phyloP scores from a whole-genome alignment of 2,329 filamentous ascomycete species.

The Xylaria polymorpha region DNA sequence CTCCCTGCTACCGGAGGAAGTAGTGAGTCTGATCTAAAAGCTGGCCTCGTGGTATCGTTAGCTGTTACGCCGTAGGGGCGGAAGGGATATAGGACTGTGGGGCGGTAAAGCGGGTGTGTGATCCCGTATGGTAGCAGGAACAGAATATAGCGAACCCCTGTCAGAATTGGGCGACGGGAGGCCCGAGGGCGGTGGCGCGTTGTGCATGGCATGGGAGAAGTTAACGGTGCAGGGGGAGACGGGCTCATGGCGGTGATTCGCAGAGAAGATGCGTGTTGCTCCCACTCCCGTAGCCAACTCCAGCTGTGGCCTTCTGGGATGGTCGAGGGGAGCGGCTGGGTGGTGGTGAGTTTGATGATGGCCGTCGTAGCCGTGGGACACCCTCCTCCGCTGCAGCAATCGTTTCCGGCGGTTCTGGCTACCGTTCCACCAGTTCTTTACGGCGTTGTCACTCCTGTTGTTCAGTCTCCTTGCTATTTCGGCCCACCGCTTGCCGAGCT shows the following conservation, averaged over 20 bases:
- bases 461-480: slow-evolving; percentile 86
- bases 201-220: slow-evolving; percentile 36
- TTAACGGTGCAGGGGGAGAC: slow-evolving; percentile 30
- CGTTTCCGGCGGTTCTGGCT: slow-evolving; percentile 83
- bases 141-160: slow-evolving; percentile 70
- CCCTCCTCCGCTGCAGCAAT: slow-evolving; percentile 54
- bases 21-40: slow-evolving; percentile 25
- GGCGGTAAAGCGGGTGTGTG: slow-evolving; percentile 57
- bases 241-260: slow-evolving; percentile 32
- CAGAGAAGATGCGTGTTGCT: slow-evolving; percentile 23
- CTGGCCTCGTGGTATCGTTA: slow-evolving; percentile 30
- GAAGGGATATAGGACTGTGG: slow-evolving; percentile 57
- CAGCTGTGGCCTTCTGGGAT: slow-evolving; percentile 30
- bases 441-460: slow-evolving; percentile 91
- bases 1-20: slow-evolving; percentile 23
- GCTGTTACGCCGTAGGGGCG: slow-evolving; percentile 47
- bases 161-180: slow-evolving; percentile 71
- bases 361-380: slow-evolving; percentile 47
- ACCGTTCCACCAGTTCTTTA: slow-evolving; percentile 99
- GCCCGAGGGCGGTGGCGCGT: slow-evolving; percentile 38
- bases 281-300: slow-evolving; percentile 29
- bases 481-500: slow-evolving; percentile 90
- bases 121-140: slow-evolving; percentile 53
- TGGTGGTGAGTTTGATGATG: slow-evolving; percentile 15
- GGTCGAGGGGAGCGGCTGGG: slow-evolving; percentile 18